Conservation (phyloP, 2,329 filamentous ascomycete genomes). For the Stachybotrys chartarum region DNA sequence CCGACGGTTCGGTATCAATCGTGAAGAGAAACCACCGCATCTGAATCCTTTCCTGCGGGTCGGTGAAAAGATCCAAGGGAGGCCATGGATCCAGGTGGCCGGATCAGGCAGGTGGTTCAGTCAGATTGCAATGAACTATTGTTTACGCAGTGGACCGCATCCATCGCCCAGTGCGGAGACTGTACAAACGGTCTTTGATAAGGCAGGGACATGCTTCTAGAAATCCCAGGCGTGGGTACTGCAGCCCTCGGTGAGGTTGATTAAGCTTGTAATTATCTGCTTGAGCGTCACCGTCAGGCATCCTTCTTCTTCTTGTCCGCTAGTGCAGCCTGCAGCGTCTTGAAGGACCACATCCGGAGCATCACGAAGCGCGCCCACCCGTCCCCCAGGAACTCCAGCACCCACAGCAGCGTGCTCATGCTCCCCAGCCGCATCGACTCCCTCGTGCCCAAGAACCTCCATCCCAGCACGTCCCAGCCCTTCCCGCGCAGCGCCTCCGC, state of each 20-base stretch:
- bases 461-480: constrained; percentile 5
- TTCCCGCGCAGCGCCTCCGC: constrained; percentile 4
- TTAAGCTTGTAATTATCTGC: background rate
- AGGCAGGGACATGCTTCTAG: background rate
- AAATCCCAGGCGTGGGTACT: background rate
- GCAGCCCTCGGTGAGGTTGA: background rate
- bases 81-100: background rate
- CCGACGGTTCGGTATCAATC: background rate
- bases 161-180: background rate
- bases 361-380: constrained; percentile 6
- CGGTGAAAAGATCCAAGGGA: background rate
- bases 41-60: background rate
- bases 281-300: background rate
- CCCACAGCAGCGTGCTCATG: constrained; percentile 2
- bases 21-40: background rate
- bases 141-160: background rate
- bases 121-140: background rate
- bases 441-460: constrained; percentile 6
- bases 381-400: constrained; percentile 5
- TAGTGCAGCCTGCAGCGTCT: constrained; percentile 1
- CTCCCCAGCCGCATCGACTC: constrained; percentile 4
- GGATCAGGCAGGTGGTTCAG: background rate
- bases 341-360: constrained; percentile 5
- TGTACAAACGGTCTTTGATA: background rate
- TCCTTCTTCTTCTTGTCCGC: constrained; percentile 1